Percentiles rank a stretch among this genome's conserved stretches.
These are phyloP conservation scores for Diutina sp. DNA, from an alignment of 1,139 yeast genomes.

Conservation along the genomic window DNA sequence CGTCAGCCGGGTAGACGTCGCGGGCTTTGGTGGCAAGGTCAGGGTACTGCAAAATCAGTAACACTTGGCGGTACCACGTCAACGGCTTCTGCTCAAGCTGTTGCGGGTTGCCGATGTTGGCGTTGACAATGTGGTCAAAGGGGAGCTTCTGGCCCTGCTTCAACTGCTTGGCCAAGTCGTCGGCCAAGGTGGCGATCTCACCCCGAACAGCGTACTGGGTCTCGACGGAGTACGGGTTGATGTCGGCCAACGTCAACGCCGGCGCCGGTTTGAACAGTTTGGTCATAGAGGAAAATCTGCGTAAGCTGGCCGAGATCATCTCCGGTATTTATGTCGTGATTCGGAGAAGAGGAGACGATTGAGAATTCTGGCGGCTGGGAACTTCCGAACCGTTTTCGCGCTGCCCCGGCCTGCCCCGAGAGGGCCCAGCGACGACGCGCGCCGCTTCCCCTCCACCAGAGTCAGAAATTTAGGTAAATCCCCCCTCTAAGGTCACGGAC, in stretches of 20 bases:
- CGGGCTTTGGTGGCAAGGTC: constrained; percentile 29
- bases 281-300: neutral
- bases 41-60: constrained; percentile 80
- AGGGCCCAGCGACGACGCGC: neutral
- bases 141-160: constrained; percentile 46
- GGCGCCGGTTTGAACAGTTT: constrained; percentile 7
- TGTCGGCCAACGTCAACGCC: constrained; percentile 25
- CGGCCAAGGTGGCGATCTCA: constrained; percentile 84
- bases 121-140: constrained; percentile 64
- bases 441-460: neutral
- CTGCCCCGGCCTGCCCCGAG: neutral
- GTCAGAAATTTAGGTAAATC: neutral
- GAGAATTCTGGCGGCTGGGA: neutral
- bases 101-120: constrained; percentile 96
- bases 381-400: neutral
- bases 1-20: constrained; percentile 51
- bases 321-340: neutral
- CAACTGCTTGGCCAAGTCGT: constrained; percentile 49
- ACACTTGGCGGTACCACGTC: constrained; percentile 89
- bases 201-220: constrained; percentile 97
- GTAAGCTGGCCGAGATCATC: neutral
- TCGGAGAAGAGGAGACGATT: neutral
- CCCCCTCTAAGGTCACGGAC: neutral
- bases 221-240: constrained; percentile 62
- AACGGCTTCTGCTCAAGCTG: constrained; percentile 88